Conservation (phyloP, 2,329 filamentous ascomycete genomes). For the Ophiostoma tasmaniense region DNA sequence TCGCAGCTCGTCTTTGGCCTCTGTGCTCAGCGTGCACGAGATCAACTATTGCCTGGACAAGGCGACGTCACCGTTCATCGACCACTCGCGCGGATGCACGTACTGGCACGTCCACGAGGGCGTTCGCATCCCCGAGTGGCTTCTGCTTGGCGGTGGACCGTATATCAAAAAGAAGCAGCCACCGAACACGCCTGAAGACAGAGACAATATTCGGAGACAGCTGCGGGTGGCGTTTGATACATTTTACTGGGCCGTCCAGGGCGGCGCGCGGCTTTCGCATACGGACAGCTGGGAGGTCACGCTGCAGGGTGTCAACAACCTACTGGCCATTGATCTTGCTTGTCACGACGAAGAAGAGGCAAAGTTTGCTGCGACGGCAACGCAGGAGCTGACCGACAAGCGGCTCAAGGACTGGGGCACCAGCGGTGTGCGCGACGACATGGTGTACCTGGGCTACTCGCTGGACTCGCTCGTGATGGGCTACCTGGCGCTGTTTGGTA, state of each 20-base stretch:
- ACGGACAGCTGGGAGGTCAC: constrained; percentile 18
- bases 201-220: not conserved
- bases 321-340: constrained; percentile 8
- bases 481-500: constrained; percentile 14
- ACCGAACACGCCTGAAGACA: not conserved
- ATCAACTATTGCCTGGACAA: not conserved
- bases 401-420: not conserved
- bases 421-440: constrained; percentile 5
- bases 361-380: not conserved
- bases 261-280: not conserved
- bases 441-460: not conserved
- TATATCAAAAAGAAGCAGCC: not conserved
- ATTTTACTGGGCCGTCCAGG: constrained; percentile 8
- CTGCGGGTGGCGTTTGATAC: constrained; percentile 7
- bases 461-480: constrained; percentile 9
- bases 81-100: not conserved
- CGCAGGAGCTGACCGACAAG: not conserved
- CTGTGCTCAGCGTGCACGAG: not conserved
- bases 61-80: not conserved
- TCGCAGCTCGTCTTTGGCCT: not conserved
- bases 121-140: constrained; percentile 13
- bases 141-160: constrained; percentile 10
- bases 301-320: constrained; percentile 10
- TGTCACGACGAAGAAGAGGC: not conserved
- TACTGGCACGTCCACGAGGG: not conserved